Evolutionary conservation across 2,329 filamentous ascomycete genomes (phyloP).

Genomic region (Colletotrichum sp.): DNA sequence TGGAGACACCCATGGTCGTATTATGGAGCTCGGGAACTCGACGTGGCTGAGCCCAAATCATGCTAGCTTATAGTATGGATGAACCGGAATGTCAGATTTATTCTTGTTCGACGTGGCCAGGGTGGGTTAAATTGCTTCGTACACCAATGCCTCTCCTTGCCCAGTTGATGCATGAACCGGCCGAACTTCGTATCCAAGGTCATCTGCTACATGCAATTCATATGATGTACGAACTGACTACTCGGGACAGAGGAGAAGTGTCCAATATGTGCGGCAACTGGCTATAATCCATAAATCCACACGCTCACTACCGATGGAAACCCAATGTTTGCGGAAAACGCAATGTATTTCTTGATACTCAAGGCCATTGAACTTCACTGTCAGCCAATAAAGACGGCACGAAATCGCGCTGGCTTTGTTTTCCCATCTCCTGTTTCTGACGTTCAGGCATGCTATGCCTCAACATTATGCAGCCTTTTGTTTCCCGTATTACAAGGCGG

Average conservation of each 20-base stretch:
- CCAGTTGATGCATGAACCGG: background rate
- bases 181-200: background rate
- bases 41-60: background rate
- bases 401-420: background rate
- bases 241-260: background rate
- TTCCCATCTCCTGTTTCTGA: background rate
- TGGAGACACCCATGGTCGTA: background rate
- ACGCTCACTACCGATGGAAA: background rate
- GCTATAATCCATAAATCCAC: rapidly evolving
- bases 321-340: background rate
- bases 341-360: background rate
- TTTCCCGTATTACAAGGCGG: background rate
- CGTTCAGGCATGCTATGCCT: background rate
- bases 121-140: background rate
- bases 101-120: background rate
- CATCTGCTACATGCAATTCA: background rate
- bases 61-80: background rate
- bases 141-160: background rate
- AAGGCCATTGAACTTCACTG: background rate
- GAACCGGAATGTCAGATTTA: background rate
- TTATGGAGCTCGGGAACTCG: background rate
- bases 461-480: rapidly evolving
- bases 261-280: rapidly evolving
- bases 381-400: background rate
- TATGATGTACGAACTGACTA: background rate